Base-by-base conservation (phyloP, 139 green algal species). In the Diplosphaera chodatii region DNA sequence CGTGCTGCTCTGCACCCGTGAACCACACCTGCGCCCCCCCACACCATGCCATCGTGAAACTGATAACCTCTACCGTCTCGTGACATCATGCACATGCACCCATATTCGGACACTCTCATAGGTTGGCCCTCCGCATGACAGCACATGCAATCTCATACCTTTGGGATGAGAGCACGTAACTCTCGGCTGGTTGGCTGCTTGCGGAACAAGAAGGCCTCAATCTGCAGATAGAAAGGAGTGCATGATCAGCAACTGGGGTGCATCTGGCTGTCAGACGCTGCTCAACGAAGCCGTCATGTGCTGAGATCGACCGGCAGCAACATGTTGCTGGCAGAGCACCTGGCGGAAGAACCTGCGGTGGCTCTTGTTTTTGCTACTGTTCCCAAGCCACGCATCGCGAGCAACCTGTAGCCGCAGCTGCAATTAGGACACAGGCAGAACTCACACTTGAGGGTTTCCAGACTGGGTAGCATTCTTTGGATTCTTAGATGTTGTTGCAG, bases 121-220 rank as follows among this genome's bases (percentile, higher is more conserved):
- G n/a, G n/a, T n/a, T n/a, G n/a, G n/a, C n/a, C n/a, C n/a, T n/a
- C n/a, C n/a, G n/a, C n/a, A n/a, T n/a, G n/a, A n/a, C n/a, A n/a
- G n/a, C n/a, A n/a, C n/a, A n/a, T 65, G 40, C 40, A 72, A 20
- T 32, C 1, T 22, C 66, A 23, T 28, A 25, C 48, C 48, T 59
- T 59, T 10, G 48, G 48, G 4, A 59, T 59, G 48, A 59, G 48
- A 18, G 8, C 48, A 5, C 48, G 8, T 10, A 95, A 74, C 72
- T 96, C 90, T 8, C 88, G 74, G 1, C 71, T 40, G 56, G 82
- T 91, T 31, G 86, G 84, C 6, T 76, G 70, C 71, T 93, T 95
- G 65, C 79, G 76, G 25, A 78, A 80, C 56, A 96, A 75, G 23
- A 92, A 80, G 20, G 71, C 72, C 71, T 94, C 90, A 63, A 92